Conservation (phyloP, 1,284 basidiomycete genomes). For the Vanrija humicola region DNA sequence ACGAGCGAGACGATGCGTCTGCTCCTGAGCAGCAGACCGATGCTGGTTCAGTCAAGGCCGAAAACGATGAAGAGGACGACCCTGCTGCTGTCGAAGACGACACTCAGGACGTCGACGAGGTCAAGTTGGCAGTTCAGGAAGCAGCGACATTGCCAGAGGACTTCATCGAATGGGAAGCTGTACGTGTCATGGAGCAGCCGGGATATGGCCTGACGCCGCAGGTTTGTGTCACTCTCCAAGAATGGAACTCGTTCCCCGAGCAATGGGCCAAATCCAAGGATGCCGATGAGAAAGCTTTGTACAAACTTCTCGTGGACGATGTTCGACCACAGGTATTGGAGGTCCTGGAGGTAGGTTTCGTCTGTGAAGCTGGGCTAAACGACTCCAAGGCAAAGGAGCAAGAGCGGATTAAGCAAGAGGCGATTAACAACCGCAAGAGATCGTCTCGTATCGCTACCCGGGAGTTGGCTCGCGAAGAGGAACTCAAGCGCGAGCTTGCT, state of each 20-base stretch:
- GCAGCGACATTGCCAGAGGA: constrained; percentile 35
- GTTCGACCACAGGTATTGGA: constrained; percentile 51
- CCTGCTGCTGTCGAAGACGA: not conserved
- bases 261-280: constrained; percentile 52
- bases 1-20: not conserved
- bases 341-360: constrained; percentile 42
- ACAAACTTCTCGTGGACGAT: constrained; percentile 47
- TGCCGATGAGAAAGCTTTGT: constrained; percentile 52
- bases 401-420: constrained; percentile 48
- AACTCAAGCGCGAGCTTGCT: constrained; percentile 44
- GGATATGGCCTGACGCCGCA: constrained; percentile 24
- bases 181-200: constrained; percentile 7
- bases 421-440: constrained; percentile 52
- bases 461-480: constrained; percentile 53
- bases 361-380: not conserved
- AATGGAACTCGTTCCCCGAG: constrained; percentile 52
- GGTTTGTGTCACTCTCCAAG: constrained; percentile 53
- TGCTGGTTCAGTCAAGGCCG: constrained; percentile 1
- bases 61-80: constrained; percentile 6
- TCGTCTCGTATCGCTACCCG: constrained; percentile 53
- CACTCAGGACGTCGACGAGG: constrained; percentile 18
- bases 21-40: not conserved
- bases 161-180: constrained; percentile 52
- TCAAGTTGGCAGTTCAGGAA: constrained; percentile 38
- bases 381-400: constrained; percentile 39